phyloP scores from a whole-genome alignment of 2,329 filamentous ascomycete species.

The Beauveria australis region DNA sequence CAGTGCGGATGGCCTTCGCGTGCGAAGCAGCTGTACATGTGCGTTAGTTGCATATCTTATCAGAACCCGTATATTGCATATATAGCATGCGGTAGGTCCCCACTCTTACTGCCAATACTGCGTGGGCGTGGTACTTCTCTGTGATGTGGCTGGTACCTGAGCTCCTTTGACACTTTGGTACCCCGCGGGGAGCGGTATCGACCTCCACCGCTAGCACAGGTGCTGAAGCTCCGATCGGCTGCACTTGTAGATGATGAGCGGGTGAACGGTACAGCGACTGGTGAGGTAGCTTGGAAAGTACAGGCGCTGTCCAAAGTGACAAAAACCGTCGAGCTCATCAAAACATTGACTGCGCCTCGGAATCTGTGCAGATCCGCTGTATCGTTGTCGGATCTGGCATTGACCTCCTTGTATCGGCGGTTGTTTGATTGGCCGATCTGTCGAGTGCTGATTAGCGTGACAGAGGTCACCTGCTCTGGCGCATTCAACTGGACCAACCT shows the following conservation, averaged over 20 bases:
- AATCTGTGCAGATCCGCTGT: background rate
- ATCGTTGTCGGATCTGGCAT: background rate
- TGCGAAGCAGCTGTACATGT: background rate
- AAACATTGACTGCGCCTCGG: background rate
- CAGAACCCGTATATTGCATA: background rate
- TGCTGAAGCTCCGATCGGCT: conserved; percentile 2
- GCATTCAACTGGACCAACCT: background rate
- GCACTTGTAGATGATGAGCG: background rate
- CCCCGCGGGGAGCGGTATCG: background rate
- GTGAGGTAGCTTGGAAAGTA: background rate
- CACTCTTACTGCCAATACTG: background rate
- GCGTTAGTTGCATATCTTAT: conserved; percentile 10
- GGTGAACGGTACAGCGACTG: background rate
- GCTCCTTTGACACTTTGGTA: background rate
- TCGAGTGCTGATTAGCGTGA: background rate
- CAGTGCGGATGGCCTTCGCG: background rate
- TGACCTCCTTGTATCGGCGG: background rate
- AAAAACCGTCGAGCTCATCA: background rate
- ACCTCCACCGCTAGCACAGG: background rate
- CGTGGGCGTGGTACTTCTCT: background rate
- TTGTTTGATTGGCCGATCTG: conserved; percentile 6
- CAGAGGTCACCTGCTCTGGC: conserved; percentile 6
- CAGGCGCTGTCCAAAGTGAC: no score
- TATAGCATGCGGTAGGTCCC: background rate
- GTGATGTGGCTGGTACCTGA: background rate